Percentiles rank a stretch among this genome's conserved stretches.
phyloP scores from a whole-genome alignment of 352 stramenopile genomes.

The Pythium apleroticum region DNA sequence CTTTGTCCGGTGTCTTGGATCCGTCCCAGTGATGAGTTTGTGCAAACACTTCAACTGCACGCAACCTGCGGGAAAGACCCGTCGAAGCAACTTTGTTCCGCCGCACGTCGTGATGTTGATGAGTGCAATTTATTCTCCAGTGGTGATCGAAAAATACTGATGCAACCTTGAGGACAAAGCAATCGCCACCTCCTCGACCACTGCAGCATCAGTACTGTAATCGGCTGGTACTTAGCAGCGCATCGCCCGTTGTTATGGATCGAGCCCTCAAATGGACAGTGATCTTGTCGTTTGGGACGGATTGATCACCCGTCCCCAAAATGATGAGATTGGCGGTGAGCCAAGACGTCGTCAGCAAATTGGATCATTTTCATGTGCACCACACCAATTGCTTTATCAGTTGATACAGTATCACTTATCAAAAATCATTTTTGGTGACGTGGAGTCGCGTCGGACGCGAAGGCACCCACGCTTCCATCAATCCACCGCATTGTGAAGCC shows the following conservation, averaged over 20 bases:
- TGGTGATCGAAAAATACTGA: conserved; percentile 1
- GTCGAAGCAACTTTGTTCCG: background rate
- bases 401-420: conserved; percentile 1
- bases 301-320: no score
- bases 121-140: background rate
- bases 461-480: background rate
- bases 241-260: no score
- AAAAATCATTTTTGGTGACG: background rate
- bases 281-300: no score
- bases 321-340: no score
- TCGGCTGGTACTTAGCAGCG: no score
- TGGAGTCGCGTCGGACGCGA: background rate
- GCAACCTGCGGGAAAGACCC: background rate
- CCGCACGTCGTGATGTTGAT: conserved; percentile 1
- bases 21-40: no score
- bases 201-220: no score
- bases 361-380: background rate
- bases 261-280: no score
- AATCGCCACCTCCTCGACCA: no score
- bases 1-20: background rate
- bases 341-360: no score
- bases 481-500: background rate
- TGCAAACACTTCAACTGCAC: background rate
- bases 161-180: no score
- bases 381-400: background rate